Conservation (phyloP, 768 basidiomycete species). For the Lentinula edodes region DNA sequence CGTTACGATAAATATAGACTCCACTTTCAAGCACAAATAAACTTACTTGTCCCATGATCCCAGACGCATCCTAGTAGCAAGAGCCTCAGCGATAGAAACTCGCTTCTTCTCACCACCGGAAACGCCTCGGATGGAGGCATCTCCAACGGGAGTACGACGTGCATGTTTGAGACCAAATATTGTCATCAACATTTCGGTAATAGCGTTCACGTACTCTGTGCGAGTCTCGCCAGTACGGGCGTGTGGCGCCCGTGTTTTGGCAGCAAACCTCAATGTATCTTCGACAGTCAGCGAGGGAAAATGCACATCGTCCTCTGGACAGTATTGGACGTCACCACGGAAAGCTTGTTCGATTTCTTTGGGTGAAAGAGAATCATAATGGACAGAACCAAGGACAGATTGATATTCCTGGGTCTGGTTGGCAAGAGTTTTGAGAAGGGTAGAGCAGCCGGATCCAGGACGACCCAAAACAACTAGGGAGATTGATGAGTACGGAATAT, state of each 20-base stretch:
- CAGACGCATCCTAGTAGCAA: conserved; percentile 57
- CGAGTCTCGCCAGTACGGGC: conserved; percentile 41
- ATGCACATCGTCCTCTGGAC: conserved; percentile 82
- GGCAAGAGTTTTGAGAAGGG: conserved; percentile 76
- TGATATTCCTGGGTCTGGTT: conserved; percentile 71
- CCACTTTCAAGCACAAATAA: not conserved
- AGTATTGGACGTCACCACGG: conserved; percentile 78
- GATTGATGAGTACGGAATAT: not conserved
- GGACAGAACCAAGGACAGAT: conserved; percentile 60
- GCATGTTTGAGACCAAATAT: conserved; percentile 76
- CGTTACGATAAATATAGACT: not conserved
- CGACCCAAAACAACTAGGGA: conserved; percentile 73
- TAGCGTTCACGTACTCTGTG: conserved; percentile 33
- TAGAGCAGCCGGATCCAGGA: conserved; percentile 81
- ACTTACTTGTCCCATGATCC: conserved; percentile 76
- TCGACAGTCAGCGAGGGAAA: conserved; percentile 80
- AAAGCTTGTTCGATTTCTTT: conserved; percentile 57
- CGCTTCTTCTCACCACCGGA: conserved; percentile 79
- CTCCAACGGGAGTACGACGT: conserved; percentile 68
- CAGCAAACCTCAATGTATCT: conserved; percentile 68
- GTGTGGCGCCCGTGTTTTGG: conserved; percentile 62
- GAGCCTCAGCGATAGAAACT: conserved; percentile 71
- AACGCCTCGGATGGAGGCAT: conserved; percentile 70
- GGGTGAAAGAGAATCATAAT: conserved; percentile 72
- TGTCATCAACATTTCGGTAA: conserved; percentile 53